Evolutionary conservation across 768 basidiomycete genomes (phyloP).

Genomic region (Coprinopsis strossmayeri): DNA sequence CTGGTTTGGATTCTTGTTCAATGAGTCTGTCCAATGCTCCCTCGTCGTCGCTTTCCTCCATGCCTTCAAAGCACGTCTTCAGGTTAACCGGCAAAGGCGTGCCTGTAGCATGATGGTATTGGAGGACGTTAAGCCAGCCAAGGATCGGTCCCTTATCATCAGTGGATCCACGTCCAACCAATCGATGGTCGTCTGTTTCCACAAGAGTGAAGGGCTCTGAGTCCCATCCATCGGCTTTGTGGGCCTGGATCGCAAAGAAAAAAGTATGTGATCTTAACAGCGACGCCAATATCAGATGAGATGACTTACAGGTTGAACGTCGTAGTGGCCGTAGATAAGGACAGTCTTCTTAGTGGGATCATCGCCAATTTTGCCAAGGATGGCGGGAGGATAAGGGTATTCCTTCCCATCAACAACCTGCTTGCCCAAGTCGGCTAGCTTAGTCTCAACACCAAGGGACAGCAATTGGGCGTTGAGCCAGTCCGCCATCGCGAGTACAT

Average conservation of each 20-base stretch:
- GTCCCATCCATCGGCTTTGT: conserved; percentile 74
- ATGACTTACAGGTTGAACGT: conserved; percentile 93
- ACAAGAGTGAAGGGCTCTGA: conserved; percentile 79
- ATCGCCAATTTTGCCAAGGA: conserved; percentile 75
- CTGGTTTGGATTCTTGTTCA: conserved; percentile 58
- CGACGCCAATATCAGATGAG: no score
- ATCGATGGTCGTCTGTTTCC: conserved; percentile 36
- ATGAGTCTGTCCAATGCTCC: conserved; percentile 91
- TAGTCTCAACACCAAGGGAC: conserved; percentile 72
- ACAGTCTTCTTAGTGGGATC: conserved; percentile 92
- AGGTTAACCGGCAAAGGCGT: conserved; percentile 83
- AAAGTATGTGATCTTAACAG: not conserved
- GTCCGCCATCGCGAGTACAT: conserved; percentile 81
- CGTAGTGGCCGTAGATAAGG: conserved; percentile 90
- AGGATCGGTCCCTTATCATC: conserved; percentile 91
- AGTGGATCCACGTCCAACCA: conserved; percentile 82
- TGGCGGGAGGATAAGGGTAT: conserved; percentile 72
- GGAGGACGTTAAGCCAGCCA: conserved; percentile 86
- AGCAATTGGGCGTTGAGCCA: conserved; percentile 74
- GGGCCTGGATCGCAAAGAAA: conserved; percentile 22
- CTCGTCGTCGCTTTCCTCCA: conserved; percentile 93
- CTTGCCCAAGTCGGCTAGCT: conserved; percentile 68
- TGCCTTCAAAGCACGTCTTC: conserved; percentile 90
- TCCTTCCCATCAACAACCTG: conserved; percentile 63
- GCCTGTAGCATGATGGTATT: conserved; percentile 67